Evolutionary conservation across 2,329 filamentous ascomycete genomes (phyloP), one percentile per base, ranked within the genome.

Genomic region (Coleophoma crateriformis): DNA sequence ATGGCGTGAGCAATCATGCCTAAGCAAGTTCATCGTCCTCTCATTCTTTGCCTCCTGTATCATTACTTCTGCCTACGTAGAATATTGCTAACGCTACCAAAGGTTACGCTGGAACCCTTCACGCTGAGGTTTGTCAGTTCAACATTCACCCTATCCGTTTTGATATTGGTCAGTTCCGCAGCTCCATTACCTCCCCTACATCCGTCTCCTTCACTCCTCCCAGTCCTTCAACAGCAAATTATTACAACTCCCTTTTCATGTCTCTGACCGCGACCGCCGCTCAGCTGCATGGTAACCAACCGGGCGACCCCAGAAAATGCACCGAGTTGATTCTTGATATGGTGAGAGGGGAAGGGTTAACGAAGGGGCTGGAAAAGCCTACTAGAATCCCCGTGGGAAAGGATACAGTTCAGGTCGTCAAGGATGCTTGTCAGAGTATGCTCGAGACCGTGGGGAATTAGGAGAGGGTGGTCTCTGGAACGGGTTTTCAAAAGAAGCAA

Each of bases 121-220:
- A 50, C 20, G 33, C 39, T 15, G 58, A 59, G 41, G 47, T 48
- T 6, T 33, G 27, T 2, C 49, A 45, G 1, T 46, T 59, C 2
- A 52, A 52, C 1, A 56, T 61, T 32, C 38, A 48, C 10, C 49
- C 47, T 3, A 27, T 53, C 4, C 42, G 59, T 12, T 64, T 78
- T 17, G 74, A 78, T 56, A 74, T 73, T 0, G 76, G 76, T 2
- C 71, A 68, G 37, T 79, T 77, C 53, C 66, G 75, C 3, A 78
- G 20, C 3, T 56, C 51, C 12, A 49, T 50, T 8, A 47, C 48
- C 11, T 20, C n/a, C 33, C 44, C 39, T 3, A 17, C 32, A 15
- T 45, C 33, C 12, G 15, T 32, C 10, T 48, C 55, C 27, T 6
- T 32, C 27, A 27, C 27, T 27, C 27, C 27, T 27, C 27, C 27